Conservation (phyloP, 441 rosid species). For the Erodium chrysanthum region DNA sequence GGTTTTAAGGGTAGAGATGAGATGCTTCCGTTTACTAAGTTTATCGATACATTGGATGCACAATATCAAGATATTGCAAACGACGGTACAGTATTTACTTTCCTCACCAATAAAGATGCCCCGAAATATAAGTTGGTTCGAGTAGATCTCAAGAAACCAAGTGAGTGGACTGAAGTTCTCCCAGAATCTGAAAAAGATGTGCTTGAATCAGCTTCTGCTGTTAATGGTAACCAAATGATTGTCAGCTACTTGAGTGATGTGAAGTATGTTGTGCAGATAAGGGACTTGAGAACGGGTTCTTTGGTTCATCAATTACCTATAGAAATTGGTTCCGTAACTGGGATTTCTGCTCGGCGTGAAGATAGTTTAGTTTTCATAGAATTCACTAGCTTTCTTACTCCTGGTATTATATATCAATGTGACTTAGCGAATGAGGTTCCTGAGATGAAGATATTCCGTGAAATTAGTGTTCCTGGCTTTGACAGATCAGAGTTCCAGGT, state of each 20-base stretch:
- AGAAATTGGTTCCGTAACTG: slow-evolving; percentile 66
- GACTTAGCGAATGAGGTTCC: slow-evolving; percentile 46
- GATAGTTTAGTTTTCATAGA: slow-evolving; percentile 49
- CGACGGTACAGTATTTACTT: slow-evolving; percentile 73
- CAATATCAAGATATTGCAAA: slow-evolving; percentile 54
- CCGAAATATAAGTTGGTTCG: slow-evolving; percentile 75
- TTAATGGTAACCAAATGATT: slow-evolving; percentile 58
- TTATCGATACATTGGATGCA: slow-evolving; percentile 60
- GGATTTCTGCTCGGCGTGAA: slow-evolving; percentile 59
- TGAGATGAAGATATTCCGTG: slow-evolving; percentile 71
- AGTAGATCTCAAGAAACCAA: slow-evolving; percentile 72
- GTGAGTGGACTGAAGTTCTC: slow-evolving; percentile 60
- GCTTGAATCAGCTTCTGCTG: slow-evolving; percentile 58
- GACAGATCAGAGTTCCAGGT: slow-evolving; percentile 61
- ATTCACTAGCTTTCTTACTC: slow-evolving; percentile 81
- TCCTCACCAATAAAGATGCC: slow-evolving; percentile 72
- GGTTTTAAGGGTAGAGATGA: slow-evolving; percentile 46
- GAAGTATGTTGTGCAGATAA: slow-evolving; percentile 63
- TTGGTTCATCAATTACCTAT: slow-evolving; percentile 63
- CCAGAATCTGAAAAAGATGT: slow-evolving; percentile 75
- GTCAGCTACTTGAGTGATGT: slow-evolving; percentile 83
- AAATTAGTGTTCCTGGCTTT: slow-evolving; percentile 62
- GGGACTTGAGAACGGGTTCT: slow-evolving; percentile 71
- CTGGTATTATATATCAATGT: slow-evolving; percentile 75
- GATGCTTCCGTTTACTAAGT: slow-evolving; percentile 64